A percentile compares a stretch with the other conserved stretches of the same genome.
Evolutionary conservation across 345 rosid species (phyloP).

Genomic region (Viola odorata): DNA sequence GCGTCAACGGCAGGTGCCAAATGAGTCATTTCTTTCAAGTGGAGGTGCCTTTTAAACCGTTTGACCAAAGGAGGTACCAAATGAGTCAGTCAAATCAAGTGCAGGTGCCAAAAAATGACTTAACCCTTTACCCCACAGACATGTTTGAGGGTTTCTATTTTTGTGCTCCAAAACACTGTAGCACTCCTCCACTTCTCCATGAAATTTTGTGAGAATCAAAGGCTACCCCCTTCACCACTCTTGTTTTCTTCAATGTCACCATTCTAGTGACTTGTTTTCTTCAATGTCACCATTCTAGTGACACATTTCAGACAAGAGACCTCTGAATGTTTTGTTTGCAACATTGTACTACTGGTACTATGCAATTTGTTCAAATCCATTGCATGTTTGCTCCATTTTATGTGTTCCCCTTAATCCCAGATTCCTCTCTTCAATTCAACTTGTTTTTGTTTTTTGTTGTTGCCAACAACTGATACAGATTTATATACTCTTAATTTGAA

Average conservation of each 20-base stretch:
- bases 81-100: too few species aligned
- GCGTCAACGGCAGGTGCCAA: too few species aligned
- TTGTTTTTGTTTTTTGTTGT: too few species aligned
- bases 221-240: not conserved
- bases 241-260: not conserved
- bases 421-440: too few species aligned
- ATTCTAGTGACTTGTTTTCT: too few species aligned
- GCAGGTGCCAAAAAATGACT: too few species aligned
- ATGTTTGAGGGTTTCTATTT: conserved; percentile 3
- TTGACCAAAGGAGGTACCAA: too few species aligned
- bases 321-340: not conserved
- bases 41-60: too few species aligned
- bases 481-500: too few species aligned
- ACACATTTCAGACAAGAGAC: not conserved
- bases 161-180: conserved; percentile 8
- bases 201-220: not conserved
- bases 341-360: not conserved
- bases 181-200: conserved; percentile 3
- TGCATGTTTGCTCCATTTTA: not conserved
- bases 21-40: too few species aligned
- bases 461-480: too few species aligned
- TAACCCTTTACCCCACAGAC: conserved; percentile 1
- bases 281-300: not conserved
- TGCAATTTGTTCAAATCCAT: not conserved
- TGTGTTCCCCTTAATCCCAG: too few species aligned